A percentile compares a stretch with the other conserved stretches of the same genome.
Evolutionary conservation across 1,284 basidiomycete species (phyloP).

Genomic region (Moesziomyces antarcticus): DNA sequence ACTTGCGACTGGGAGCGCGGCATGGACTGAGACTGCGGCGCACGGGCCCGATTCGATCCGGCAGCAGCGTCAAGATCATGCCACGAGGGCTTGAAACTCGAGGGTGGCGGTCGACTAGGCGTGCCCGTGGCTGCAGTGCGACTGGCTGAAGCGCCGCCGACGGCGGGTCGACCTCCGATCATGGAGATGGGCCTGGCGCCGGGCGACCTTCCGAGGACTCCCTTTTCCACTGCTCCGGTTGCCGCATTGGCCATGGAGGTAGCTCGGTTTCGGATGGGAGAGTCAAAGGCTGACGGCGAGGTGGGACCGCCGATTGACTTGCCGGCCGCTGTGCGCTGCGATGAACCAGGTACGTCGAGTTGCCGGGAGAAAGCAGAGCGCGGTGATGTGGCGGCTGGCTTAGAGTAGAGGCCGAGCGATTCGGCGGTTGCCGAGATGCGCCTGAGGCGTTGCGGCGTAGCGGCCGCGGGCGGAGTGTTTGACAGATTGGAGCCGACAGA

Average conservation of each 20-base stretch:
- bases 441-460: slow-evolving; percentile 19
- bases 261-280: slow-evolving; percentile 37
- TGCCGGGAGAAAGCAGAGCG: slow-evolving; percentile 20
- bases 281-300: slow-evolving; percentile 25
- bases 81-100: slow-evolving; percentile 41
- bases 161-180: slow-evolving; percentile 10
- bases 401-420: slow-evolving; percentile 23
- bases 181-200: slow-evolving; percentile 23
- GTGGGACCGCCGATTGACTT: slow-evolving; percentile 6
- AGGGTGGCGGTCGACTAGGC: slow-evolving; percentile 36
- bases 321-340: slow-evolving; percentile 5
- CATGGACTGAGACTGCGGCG: slow-evolving; percentile 20
- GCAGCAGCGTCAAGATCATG: slow-evolving; percentile 31
- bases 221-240: slow-evolving; percentile 37
- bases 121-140: slow-evolving; percentile 17
- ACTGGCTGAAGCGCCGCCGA: not conserved
- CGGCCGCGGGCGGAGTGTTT: slow-evolving; percentile 40
- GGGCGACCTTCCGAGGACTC: slow-evolving; percentile 31
- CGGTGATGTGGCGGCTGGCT: slow-evolving; percentile 31
- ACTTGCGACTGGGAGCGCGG: slow-evolving; percentile 40
- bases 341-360: slow-evolving; percentile 20
- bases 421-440: slow-evolving; percentile 47
- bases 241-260: slow-evolving; percentile 37
- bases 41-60: not conserved
- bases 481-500: slow-evolving; percentile 33